Base-by-base conservation (phyloP, 2,329 filamentous ascomycete species). In the Blumeria hordei region DNA sequence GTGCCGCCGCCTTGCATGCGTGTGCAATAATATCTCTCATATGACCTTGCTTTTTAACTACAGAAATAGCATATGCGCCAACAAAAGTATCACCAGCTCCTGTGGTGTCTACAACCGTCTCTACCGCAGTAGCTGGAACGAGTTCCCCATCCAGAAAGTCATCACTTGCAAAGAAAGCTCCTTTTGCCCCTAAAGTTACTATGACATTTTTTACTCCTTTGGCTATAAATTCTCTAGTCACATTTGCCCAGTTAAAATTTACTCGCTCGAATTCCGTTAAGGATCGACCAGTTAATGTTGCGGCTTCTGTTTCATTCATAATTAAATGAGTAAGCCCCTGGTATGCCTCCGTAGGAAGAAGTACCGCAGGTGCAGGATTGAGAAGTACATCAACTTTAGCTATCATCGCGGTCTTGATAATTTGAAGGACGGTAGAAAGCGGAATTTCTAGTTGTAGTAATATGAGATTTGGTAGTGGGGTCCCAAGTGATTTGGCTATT, bases 31-130 rank as follows among this genome's bases (percentile, higher is more conserved):
- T 65, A 16, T 67, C 64, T 32, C 67, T 67, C 57, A 68, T 66
- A 2, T 45, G 44, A 14, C 39, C 57, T 7, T 54, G 55, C 21
- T 28, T 28, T 37, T 47, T 28, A 6, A 85, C 85, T 34, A 83
- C 75, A 56, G 80, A 77, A 32, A 92, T 77, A 2, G 86, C 84
- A 66, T 94, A 94, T 21, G 79, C 83, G 1, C 92, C 90, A 5
- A 93, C 85, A 69, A 95, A 95, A 0, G 90, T 95, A 67, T 96
- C 90, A 0, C 90, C 90, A 5, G 92, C 92, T 1, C 84, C 90
- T 7, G 90, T 96, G 0, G 90, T 96, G 67, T 96, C 90, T 4
- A 95, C 78, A 1, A 96, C 90, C 56, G 75, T 69, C 3, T 66
- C 69, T 16, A 86, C 82, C 67, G 83, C 82, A 58, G 77, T 73